Evolutionary conservation across 2,329 filamentous ascomycete species (phyloP).

Genomic region (Zasmidium citrigriseum): DNA sequence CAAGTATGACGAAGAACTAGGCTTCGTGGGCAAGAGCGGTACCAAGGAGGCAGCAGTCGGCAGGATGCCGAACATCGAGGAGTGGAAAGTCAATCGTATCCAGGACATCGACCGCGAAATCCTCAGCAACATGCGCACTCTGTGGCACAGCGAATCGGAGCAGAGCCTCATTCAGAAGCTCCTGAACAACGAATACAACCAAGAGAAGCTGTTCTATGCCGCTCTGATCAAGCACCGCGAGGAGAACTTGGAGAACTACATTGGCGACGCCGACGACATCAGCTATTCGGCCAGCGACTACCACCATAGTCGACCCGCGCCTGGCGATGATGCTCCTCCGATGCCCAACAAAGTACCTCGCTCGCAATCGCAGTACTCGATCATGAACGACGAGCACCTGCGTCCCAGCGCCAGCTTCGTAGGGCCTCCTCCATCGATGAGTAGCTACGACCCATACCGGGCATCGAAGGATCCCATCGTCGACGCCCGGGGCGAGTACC

Average conservation of each 20-base stretch:
- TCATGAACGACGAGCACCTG: constrained; percentile 56
- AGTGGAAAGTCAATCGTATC: constrained; percentile 62
- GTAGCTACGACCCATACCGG: constrained; percentile 83
- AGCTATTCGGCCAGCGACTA: constrained; percentile 90
- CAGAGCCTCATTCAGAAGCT: constrained; percentile 70
- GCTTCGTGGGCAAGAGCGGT: constrained; percentile 61
- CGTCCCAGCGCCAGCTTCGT: constrained; percentile 50
- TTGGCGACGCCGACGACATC: constrained; percentile 64
- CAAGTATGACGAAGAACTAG: constrained; percentile 73
- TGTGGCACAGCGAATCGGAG: constrained; percentile 86
- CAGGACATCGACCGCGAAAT: constrained; percentile 79
- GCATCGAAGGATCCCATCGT: constrained; percentile 61
- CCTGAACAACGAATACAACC: constrained; percentile 61
- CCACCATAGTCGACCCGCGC: constrained; percentile 65
- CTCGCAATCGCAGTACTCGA: constrained; percentile 58
- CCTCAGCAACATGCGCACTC: constrained; percentile 78
- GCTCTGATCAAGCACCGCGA: constrained; percentile 80
- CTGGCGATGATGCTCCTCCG: constrained; percentile 34
- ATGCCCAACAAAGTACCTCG: constrained; percentile 43
- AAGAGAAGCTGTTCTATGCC: constrained; percentile 92
- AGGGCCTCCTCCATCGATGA: constrained; percentile 52
- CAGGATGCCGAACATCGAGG: constrained; percentile 57
- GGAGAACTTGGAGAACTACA: constrained; percentile 82
- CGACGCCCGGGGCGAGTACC: constrained; percentile 57
- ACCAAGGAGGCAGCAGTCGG: constrained; percentile 52